These are phyloP conservation scores for Spinellus fusiger DNA, from an alignment of 192 early-diverging fungal species.

Conservation along the genomic window DNA sequence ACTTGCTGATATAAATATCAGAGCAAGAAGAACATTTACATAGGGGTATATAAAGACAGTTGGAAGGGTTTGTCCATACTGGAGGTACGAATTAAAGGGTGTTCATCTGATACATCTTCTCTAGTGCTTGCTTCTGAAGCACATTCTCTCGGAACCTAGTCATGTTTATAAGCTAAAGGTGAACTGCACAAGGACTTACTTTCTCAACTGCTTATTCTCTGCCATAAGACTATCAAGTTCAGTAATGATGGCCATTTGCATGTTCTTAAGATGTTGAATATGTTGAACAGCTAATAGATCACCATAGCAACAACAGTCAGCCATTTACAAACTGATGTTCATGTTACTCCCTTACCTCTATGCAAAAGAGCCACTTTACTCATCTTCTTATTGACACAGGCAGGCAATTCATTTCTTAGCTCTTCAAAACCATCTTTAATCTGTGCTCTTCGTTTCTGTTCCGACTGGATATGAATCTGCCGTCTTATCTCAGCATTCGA, in stretches of 20 bases:
- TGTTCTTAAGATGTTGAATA: constrained; percentile 34
- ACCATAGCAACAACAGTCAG: not conserved
- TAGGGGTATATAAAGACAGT: too few relatives aligned
- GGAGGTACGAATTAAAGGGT: constrained; percentile 2
- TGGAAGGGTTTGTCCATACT: too few relatives aligned
- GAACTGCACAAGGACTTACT: constrained; percentile 5
- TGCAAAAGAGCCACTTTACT: constrained; percentile 31
- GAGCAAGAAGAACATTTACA: too few relatives aligned
- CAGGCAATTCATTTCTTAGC: constrained; percentile 28
- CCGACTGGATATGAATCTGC: constrained; percentile 29
- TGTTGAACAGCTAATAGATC: constrained; percentile 29
- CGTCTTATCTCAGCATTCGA: constrained; percentile 20
- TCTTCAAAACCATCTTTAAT: constrained; percentile 38
- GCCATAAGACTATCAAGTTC: constrained; percentile 25
- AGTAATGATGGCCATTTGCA: constrained; percentile 19
- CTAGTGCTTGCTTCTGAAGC: constrained; percentile 22
- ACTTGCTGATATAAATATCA: too few relatives aligned
- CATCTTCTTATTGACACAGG: constrained; percentile 32
- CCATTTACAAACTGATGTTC: not conserved
- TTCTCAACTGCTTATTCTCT: constrained; percentile 26
- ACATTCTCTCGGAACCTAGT: constrained; percentile 25
- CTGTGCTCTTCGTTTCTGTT: constrained; percentile 27
- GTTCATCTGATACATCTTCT: constrained; percentile 20
- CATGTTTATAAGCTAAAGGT: not conserved
- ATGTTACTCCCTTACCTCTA: constrained; percentile 14